Evolutionary conservation across 1,284 basidiomycete species (phyloP).

Genomic region (Pseudozyma sp.): DNA sequence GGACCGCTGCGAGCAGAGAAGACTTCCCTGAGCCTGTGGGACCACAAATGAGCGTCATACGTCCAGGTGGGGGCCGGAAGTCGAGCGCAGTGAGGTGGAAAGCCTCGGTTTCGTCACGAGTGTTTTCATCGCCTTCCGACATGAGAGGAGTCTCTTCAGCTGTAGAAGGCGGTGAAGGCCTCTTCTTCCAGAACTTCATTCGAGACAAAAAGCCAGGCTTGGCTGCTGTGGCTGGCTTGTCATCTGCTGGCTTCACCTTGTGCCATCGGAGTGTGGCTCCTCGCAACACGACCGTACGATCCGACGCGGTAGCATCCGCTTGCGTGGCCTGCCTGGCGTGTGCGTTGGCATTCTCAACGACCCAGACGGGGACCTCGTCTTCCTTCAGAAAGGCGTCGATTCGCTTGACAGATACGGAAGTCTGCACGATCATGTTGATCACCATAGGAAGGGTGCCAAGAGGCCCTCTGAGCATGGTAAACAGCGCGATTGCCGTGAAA

Average conservation of each 20-base stretch:
- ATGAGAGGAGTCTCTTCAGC: neutral
- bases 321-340: neutral
- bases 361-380: conserved; percentile 81
- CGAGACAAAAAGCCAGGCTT: conserved; percentile 13
- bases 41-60: conserved; percentile 60
- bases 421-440: conserved; percentile 71
- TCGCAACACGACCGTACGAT: conserved; percentile 75
- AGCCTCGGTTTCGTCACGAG: conserved; percentile 4
- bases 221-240: neutral
- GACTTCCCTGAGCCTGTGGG: conserved; percentile 62
- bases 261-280: conserved; percentile 74
- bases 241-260: conserved; percentile 1
- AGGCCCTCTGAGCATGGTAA: conserved; percentile 53
- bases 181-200: conserved; percentile 23
- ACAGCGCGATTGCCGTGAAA: conserved; percentile 57
- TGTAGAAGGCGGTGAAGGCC: conserved; percentile 3
- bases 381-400: conserved; percentile 84
- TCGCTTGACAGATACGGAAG: conserved; percentile 81
- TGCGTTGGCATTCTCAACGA: conserved; percentile 70
- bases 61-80: conserved; percentile 35
- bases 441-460: conserved; percentile 52
- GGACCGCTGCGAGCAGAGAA: conserved; percentile 53
- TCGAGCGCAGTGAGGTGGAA: conserved; percentile 52
- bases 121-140: no score
- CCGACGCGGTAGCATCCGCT: conserved; percentile 21